Percentiles rank a stretch among this genome's conserved stretches.
Conservation (phyloP, 1,139 yeast genomes). For the Lodderomyces pseudojiufengensis region DNA sequence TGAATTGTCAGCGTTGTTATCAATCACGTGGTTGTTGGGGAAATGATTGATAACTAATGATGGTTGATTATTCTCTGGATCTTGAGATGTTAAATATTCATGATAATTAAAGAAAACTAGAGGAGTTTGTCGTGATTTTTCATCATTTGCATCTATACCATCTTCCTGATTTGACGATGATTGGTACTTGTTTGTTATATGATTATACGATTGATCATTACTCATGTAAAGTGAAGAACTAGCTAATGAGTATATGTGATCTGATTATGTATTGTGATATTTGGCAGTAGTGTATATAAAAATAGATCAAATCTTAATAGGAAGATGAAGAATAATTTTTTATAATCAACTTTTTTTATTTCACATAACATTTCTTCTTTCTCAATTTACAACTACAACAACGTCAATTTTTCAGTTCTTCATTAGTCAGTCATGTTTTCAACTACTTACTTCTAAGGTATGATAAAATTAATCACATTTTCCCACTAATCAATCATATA, state of each 20-base stretch:
- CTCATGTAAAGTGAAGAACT: too few relatives aligned
- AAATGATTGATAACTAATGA: slow-evolving; percentile 58
- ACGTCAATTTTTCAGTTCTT: too few relatives aligned
- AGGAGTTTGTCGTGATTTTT: neutral
- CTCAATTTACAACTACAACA: neutral
- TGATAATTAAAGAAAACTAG: slow-evolving; percentile 61
- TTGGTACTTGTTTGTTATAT: too few relatives aligned
- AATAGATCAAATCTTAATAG: too few relatives aligned
- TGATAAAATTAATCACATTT: neutral
- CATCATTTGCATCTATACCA: too few relatives aligned
- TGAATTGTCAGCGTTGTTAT: slow-evolving; percentile 25
- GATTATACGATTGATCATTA: too few relatives aligned
- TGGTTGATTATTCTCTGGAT: slow-evolving; percentile 3
- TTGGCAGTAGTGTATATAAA: too few relatives aligned
- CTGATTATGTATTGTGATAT: too few relatives aligned
- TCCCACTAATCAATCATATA: neutral
- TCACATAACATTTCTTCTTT: slow-evolving; percentile 4
- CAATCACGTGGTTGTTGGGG: slow-evolving; percentile 53
- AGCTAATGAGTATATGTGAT: too few relatives aligned
- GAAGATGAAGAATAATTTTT: neutral
- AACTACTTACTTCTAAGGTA: neutral
- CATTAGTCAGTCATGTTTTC: neutral
- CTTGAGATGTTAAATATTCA: slow-evolving; percentile 44
- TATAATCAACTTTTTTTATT: slow-evolving; percentile 1
- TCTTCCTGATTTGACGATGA: neutral